Conservation (phyloP, 78 protist species). For the slime mould (Dictyostelium discoideum) region DNA sequence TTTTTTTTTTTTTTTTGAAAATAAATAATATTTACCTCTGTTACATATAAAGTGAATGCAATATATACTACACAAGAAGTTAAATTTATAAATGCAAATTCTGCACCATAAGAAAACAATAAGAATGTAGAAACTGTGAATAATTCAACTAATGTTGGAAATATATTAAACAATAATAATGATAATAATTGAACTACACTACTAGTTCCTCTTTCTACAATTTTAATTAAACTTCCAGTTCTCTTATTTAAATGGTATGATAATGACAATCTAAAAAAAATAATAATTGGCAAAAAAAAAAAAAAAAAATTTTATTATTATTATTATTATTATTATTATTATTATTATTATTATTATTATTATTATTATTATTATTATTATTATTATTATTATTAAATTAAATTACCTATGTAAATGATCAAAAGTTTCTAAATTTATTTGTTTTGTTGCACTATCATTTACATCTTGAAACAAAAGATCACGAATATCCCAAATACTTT, state of each 20-base stretch:
- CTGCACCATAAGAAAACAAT: slow-evolving; percentile 53
- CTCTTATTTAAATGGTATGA: slow-evolving; percentile 90
- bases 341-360: too few species aligned
- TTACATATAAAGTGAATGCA: slow-evolving; percentile 86
- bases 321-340: slow-evolving; percentile 7
- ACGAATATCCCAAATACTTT: slow-evolving; percentile 9
- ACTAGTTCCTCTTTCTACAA: slow-evolving; percentile 93
- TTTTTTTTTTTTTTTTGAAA: neutral
- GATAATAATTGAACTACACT: slow-evolving; percentile 83
- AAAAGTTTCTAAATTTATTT: slow-evolving; percentile 78
- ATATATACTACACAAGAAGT: slow-evolving; percentile 86
- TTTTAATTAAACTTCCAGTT: slow-evolving; percentile 90
- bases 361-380: too few species aligned
- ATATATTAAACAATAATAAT: slow-evolving; percentile 87
- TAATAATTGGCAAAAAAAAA: neutral
- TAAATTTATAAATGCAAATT: slow-evolving; percentile 64
- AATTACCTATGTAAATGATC: slow-evolving; percentile 73
- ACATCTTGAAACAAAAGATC: slow-evolving; percentile 9
- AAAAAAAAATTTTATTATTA: too few species aligned
- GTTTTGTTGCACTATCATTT: neutral
- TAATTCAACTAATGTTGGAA: slow-evolving; percentile 94
- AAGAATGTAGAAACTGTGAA: slow-evolving; percentile 86
- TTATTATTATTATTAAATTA: slow-evolving; percentile 21
- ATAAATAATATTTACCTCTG: slow-evolving; percentile 10
- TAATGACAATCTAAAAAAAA: slow-evolving; percentile 71